phyloP scores from a whole-genome alignment of 495 filamentous ascomycete genomes.

The Pyronema omphalodes region DNA sequence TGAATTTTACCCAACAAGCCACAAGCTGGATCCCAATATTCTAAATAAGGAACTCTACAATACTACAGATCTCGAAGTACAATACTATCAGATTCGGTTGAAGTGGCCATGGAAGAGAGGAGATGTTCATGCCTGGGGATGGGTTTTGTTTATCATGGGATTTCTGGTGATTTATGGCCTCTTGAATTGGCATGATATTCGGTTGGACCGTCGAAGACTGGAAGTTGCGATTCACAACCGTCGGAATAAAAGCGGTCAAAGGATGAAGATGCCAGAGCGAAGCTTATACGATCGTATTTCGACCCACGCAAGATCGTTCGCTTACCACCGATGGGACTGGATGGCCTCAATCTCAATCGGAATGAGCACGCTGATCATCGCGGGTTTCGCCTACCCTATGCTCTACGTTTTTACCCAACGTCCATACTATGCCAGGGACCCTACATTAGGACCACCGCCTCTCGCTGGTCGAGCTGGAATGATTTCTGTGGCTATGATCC shows the following conservation, averaged over 20 bases:
- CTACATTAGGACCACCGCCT: slow-evolving; percentile 60
- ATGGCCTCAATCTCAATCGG: slow-evolving; percentile 18
- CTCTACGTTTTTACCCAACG: slow-evolving; percentile 21
- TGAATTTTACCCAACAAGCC: not conserved
- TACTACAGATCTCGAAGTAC: slow-evolving; percentile 16
- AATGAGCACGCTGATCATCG: slow-evolving; percentile 13
- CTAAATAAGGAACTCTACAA: slow-evolving; percentile 21
- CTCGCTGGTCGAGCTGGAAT: slow-evolving; percentile 80
- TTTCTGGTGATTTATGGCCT: slow-evolving; percentile 19
- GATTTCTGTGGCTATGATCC: slow-evolving; percentile 83
- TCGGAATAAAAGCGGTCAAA: not conserved
- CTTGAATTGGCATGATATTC: slow-evolving; percentile 21
- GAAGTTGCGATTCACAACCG: slow-evolving; percentile 12
- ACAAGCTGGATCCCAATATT: slow-evolving; percentile 8
- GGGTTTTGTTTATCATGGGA: slow-evolving; percentile 19
- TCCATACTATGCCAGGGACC: slow-evolving; percentile 18
- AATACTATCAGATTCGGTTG: slow-evolving; percentile 18
- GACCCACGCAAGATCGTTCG: slow-evolving; percentile 19
- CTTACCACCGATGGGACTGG: slow-evolving; percentile 13
- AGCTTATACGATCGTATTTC: slow-evolving; percentile 18
- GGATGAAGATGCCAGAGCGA: slow-evolving; percentile 6
- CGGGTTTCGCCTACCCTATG: slow-evolving; percentile 19
- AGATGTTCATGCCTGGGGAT: slow-evolving; percentile 19
- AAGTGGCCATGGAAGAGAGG: slow-evolving; percentile 19
- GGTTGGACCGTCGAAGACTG: slow-evolving; percentile 18